Base-by-base conservation (phyloP, 2,329 filamentous ascomycete species). In the Talaromyces funiculosus region DNA sequence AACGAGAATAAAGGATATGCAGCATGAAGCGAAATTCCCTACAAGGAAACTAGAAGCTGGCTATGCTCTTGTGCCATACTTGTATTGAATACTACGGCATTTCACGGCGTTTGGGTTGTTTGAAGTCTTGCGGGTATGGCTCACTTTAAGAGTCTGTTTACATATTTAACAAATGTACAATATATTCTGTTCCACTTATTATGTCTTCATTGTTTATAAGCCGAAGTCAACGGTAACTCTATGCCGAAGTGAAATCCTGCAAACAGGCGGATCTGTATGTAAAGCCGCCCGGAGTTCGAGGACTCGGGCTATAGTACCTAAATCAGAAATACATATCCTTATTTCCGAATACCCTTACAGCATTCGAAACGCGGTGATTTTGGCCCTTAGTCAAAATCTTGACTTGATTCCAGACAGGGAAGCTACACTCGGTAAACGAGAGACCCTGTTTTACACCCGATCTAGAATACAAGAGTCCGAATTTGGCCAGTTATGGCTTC, bases 51-150 rank as follows among this genome's bases (percentile, higher is more conserved):
- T 10, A n/a, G 1, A 16, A 51, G 22, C 18, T 18, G 24, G 42
- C 22, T 26, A 20, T 38, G 20, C 9, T 49, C n/a, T 20, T 26
- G 33, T 18, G 22, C 12, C 42, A 37, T 26, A 45, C 35, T 2
- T 57, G 22, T 47, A 24, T 37, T 37, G 42, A 57, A 5, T 20
- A 38, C 42, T 16, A 45, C 55, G 43, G 55, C 55, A 57, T 57
- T 57, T 49, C 31, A 57, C 31, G 55, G 55, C 55, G 55, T 57
- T 57, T 51, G 47, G 47, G 29, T 35, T 47, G 26, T 45, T 37
- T 24, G 18, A 45, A 57, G 38, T 56, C 53, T 45, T 45, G 20
- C 26, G 53, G 12, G n/a, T 26, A 45, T 45, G 38, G 18, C 9
- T 35, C 18, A 6, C 9, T 57, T 35, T 40, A 3, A 45, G 8